Conservation (phyloP, 2,329 filamentous ascomycete species). For the Epichloe amarillans region DNA sequence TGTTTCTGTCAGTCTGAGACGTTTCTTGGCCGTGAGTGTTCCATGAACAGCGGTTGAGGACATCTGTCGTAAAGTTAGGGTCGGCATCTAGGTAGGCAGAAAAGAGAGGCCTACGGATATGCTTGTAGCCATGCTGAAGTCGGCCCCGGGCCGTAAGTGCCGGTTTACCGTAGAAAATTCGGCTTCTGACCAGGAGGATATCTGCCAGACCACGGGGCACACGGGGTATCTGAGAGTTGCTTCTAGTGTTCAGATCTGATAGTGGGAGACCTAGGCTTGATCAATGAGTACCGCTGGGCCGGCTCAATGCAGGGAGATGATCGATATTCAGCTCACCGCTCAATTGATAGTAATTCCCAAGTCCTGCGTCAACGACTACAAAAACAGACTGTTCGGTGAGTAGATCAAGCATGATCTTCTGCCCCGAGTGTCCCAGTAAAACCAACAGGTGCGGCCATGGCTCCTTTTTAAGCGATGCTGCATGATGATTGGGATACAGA, state of each 20-base stretch:
- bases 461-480: constrained; percentile 49
- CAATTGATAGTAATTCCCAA: constrained; percentile 62
- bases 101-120: constrained; percentile 53
- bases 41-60: constrained; percentile 56
- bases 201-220: constrained; percentile 33
- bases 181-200: constrained; percentile 65
- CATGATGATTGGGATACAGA: constrained; percentile 55
- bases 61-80: constrained; percentile 40
- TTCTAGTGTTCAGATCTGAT: constrained; percentile 26
- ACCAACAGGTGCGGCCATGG: constrained; percentile 67
- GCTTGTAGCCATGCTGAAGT: constrained; percentile 62
- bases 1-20: constrained; percentile 2
- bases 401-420: constrained; percentile 64
- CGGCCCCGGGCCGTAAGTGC: constrained; percentile 53
- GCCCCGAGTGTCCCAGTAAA: constrained; percentile 61
- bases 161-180: constrained; percentile 76
- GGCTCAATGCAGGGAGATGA: not conserved
- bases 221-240: not conserved
- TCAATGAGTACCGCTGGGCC: constrained; percentile 1
- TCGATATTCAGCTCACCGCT: constrained; percentile 44
- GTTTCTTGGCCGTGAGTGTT: not conserved
- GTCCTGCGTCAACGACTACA: constrained; percentile 41
- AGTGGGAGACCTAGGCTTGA: constrained; percentile 32
- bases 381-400: constrained; percentile 72
- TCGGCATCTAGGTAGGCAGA: not conserved